These are phyloP conservation scores for Venturia oleaginea DNA, from an alignment of 2,329 filamentous ascomycete genomes.

Conservation along the genomic window DNA sequence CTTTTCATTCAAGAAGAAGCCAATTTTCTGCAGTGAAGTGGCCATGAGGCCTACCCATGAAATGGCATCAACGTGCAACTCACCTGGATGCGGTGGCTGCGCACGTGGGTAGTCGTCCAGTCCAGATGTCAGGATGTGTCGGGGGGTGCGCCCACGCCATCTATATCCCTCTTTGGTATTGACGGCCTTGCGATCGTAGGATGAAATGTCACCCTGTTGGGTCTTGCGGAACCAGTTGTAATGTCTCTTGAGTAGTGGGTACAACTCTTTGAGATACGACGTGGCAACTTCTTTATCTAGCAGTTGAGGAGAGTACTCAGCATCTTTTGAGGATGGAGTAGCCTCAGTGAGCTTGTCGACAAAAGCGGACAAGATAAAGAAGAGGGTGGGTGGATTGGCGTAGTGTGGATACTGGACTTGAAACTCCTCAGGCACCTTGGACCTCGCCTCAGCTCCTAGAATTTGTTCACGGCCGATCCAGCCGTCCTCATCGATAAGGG, in stretches of 20 bases:
- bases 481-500: conserved; percentile 85
- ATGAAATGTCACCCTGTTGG: conserved; percentile 77
- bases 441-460: conserved; percentile 75
- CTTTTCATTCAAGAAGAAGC: conserved; percentile 52
- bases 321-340: conserved; percentile 21
- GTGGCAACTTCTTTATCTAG: conserved; percentile 58
- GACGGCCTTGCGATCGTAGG: conserved; percentile 82
- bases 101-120: conserved; percentile 93
- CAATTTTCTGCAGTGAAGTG: conserved; percentile 72
- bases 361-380: conserved; percentile 73
- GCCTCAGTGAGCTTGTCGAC: conserved; percentile 58
- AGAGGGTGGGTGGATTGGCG: conserved; percentile 89
- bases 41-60: conserved; percentile 98
- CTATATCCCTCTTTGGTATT: conserved; percentile 88
- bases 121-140: conserved; percentile 84
- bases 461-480: conserved; percentile 97
- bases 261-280: conserved; percentile 62
- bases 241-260: conserved; percentile 79
- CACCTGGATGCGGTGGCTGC: conserved; percentile 87
- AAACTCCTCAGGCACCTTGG: conserved; percentile 83
- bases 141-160: conserved; percentile 82
- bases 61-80: conserved; percentile 90
- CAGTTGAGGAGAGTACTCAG: conserved; percentile 37
- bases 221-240: conserved; percentile 91
- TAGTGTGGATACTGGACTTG: conserved; percentile 92